A percentile compares a stretch with the other conserved stretches of the same genome.
Conservation (phyloP, 768 basidiomycete genomes). For the Rickenella mellea region DNA sequence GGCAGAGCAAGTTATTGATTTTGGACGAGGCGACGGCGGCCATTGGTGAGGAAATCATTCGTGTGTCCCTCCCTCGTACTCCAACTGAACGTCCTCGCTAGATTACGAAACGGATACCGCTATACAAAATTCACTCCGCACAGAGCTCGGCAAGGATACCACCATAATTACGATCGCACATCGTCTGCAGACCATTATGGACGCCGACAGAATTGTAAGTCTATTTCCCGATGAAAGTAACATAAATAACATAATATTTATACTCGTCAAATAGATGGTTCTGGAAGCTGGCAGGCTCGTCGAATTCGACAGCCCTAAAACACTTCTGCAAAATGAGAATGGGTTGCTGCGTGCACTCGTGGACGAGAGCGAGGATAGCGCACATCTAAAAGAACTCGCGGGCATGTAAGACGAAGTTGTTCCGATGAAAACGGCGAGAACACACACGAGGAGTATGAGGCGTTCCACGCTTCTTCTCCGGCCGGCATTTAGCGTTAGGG, state of each 20-base stretch:
- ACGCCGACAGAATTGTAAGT: conserved; percentile 9
- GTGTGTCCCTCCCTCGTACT: not conserved
- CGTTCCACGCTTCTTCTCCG: too few relatives aligned
- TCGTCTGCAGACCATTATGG: conserved; percentile 15
- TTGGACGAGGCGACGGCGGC: conserved; percentile 26
- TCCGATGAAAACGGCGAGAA: too few relatives aligned
- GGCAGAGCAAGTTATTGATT: conserved; percentile 34
- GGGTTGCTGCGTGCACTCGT: conserved; percentile 13
- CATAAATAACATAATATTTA: too few relatives aligned
- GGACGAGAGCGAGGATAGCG: conserved; percentile 15
- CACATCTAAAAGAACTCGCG: conserved; percentile 1
- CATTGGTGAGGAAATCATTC: not conserved
- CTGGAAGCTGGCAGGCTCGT: conserved; percentile 43
- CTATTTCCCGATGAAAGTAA: too few relatives aligned
- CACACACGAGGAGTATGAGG: too few relatives aligned
- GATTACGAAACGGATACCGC: conserved; percentile 27
- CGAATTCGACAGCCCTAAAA: conserved; percentile 45
- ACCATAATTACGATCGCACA: conserved; percentile 33
- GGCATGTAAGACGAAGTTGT: too few relatives aligned
- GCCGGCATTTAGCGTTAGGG: too few relatives aligned
- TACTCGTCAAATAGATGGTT: too few relatives aligned
- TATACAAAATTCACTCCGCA: conserved; percentile 27
- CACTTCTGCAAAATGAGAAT: conserved; percentile 19
- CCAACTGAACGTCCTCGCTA: conserved; percentile 3
- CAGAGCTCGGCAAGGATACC: conserved; percentile 13